Evolutionary conservation across 352 stramenopile species (phyloP).

Genomic region (Peronospora destructor): DNA sequence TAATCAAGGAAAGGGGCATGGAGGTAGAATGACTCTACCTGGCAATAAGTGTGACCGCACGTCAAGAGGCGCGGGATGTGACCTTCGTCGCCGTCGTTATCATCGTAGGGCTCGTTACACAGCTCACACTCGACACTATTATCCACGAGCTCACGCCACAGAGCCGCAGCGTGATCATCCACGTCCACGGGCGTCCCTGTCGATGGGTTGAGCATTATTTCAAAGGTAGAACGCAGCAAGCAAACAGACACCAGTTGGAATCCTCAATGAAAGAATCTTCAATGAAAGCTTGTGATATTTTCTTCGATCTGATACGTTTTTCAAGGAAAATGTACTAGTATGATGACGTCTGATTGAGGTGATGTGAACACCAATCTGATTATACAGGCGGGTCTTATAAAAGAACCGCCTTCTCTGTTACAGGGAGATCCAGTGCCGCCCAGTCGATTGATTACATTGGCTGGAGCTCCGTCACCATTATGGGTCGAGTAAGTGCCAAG

Average conservation of each 20-base stretch:
- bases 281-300: conserved; percentile 10
- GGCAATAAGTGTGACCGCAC: conserved; percentile 80
- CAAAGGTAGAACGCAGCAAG: background rate
- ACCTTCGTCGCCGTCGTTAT: conserved; percentile 44
- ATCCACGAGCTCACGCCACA: conserved; percentile 73
- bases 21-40: conserved; percentile 32
- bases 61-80: conserved; percentile 65
- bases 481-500: conserved; percentile 68
- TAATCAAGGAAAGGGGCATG: conserved; percentile 1
- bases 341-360: conserved; percentile 14
- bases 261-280: conserved; percentile 13
- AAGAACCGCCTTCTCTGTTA: no score
- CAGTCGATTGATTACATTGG: conserved; percentile 16
- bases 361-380: conserved; percentile 9
- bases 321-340: conserved; percentile 6
- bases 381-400: conserved; percentile 17
- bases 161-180: conserved; percentile 43
- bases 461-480: conserved; percentile 7
- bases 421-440: conserved; percentile 12
- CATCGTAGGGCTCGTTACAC: conserved; percentile 80
- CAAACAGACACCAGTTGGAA: background rate
- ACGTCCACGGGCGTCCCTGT: conserved; percentile 17
- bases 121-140: conserved; percentile 80
- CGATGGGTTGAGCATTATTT: conserved; percentile 12
- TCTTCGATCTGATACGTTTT: conserved; percentile 1